Conservation (phyloP, 78 protist genomes). For the Dictyostelium firmibasis region DNA sequence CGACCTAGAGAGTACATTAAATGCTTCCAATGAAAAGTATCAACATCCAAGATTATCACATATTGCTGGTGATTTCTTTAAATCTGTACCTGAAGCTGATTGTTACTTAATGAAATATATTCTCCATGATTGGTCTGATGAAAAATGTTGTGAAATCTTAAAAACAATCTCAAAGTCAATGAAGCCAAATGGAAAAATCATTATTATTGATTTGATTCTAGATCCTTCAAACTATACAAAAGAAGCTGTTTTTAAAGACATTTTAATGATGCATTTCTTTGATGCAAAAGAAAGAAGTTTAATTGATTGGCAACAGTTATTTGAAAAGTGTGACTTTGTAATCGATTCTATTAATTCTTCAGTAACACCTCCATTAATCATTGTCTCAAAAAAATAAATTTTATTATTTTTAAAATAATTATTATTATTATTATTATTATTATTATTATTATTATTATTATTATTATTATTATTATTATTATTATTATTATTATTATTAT, state of each 20-base stretch:
- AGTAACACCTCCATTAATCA: no score
- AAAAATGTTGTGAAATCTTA: constrained; percentile 2
- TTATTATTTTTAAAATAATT: no score
- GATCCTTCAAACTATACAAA: not conserved
- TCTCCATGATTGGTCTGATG: constrained; percentile 9
- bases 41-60: not conserved
- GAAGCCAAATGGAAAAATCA: not conserved
- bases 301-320: not conserved
- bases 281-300: not conserved
- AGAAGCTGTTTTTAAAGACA: not conserved
- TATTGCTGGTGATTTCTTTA: constrained; percentile 6
- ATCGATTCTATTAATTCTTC: not conserved
- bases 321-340: not conserved
- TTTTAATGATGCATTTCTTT: not conserved
- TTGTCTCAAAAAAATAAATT: no score
- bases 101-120: not conserved
- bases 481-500: no score
- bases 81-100: constrained; percentile 2
- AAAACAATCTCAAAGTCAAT: not conserved
- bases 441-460: no score
- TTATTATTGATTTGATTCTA: not conserved
- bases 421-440: no score
- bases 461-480: no score
- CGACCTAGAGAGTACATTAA: not conserved
- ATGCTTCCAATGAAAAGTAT: not conserved